phyloP scores from a whole-genome alignment of 345 rosid species.

The Excoecaria cochinchinensis region DNA sequence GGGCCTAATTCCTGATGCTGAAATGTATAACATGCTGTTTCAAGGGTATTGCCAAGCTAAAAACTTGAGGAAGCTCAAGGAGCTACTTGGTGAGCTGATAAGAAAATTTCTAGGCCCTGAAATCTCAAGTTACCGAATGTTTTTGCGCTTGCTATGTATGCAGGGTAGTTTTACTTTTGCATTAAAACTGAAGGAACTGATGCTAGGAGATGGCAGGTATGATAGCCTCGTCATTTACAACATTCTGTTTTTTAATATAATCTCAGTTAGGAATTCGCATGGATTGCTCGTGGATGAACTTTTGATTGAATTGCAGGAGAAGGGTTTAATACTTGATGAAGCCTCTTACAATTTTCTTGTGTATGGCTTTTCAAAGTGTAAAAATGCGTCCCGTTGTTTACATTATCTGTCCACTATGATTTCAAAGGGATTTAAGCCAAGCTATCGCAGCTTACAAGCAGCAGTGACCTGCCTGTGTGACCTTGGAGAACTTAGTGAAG shows the following conservation, averaged over 20 bases:
- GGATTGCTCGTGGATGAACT: slow-evolving; percentile 31
- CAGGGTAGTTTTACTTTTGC: slow-evolving; percentile 41
- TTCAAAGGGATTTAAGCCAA: slow-evolving; percentile 51
- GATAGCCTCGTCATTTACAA: slow-evolving; percentile 41
- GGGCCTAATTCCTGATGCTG: slow-evolving; percentile 35
- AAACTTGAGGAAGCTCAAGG: slow-evolving; percentile 40
- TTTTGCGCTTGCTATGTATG: slow-evolving; percentile 49
- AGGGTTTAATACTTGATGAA: slow-evolving; percentile 47
- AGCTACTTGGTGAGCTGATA: slow-evolving; percentile 44
- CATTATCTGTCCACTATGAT: slow-evolving; percentile 58
- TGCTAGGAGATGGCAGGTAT: slow-evolving; percentile 39
- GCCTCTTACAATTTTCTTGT: slow-evolving; percentile 65
- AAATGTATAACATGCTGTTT: slow-evolving; percentile 40
- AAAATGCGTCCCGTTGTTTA: slow-evolving; percentile 41
- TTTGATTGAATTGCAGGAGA: slow-evolving; percentile 47
- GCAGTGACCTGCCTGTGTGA: slow-evolving; percentile 41
- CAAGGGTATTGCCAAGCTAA: slow-evolving; percentile 49
- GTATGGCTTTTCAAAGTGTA: slow-evolving; percentile 47
- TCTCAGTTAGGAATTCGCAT: slow-evolving; percentile 44
- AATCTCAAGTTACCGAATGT: slow-evolving; percentile 46
- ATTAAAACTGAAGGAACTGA: slow-evolving; percentile 47
- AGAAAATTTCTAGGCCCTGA: slow-evolving; percentile 46
- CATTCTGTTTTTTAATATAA: slow-evolving; percentile 53
- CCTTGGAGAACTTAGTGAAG: slow-evolving; percentile 43
- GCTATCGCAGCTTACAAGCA: slow-evolving; percentile 54